Percentiles rank a stretch among this genome's conserved stretches.
Conservation (phyloP, 768 basidiomycete species). For the Rhodotorula babjevae region DNA sequence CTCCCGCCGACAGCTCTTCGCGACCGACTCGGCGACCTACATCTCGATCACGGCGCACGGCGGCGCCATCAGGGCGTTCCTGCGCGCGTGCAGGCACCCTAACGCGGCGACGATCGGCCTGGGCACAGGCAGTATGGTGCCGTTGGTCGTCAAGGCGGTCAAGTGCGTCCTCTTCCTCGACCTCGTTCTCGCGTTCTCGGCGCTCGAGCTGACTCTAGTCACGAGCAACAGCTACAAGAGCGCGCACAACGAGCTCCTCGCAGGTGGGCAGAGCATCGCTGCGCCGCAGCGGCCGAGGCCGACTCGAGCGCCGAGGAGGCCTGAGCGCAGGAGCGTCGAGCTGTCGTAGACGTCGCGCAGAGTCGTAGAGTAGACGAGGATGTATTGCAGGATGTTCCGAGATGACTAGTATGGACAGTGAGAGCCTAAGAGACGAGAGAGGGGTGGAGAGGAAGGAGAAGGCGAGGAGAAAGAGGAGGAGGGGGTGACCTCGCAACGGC, state of each 20-base stretch:
- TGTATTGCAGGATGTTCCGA: no score
- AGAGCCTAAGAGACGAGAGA: no score
- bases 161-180: neutral
- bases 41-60: constrained; percentile 44
- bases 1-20: constrained; percentile 31
- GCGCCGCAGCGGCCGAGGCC: neutral
- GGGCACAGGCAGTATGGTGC: constrained; percentile 42
- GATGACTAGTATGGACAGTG: no score
- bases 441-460: no score
- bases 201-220: no score
- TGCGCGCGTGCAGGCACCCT: constrained; percentile 39
- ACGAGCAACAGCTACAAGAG: neutral
- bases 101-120: constrained; percentile 15
- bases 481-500: no score
- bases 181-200: no score
- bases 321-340: no score
- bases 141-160: constrained; percentile 42
- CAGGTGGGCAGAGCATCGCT: constrained; percentile 11
- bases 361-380: no score
- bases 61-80: constrained; percentile 41
- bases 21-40: constrained; percentile 35
- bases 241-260: constrained; percentile 24
- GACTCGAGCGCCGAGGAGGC: no score
- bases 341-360: no score
- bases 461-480: neutral